Evolutionary conservation across 352 stramenopile species (phyloP).

Genomic region (Phytopythium litorale): DNA sequence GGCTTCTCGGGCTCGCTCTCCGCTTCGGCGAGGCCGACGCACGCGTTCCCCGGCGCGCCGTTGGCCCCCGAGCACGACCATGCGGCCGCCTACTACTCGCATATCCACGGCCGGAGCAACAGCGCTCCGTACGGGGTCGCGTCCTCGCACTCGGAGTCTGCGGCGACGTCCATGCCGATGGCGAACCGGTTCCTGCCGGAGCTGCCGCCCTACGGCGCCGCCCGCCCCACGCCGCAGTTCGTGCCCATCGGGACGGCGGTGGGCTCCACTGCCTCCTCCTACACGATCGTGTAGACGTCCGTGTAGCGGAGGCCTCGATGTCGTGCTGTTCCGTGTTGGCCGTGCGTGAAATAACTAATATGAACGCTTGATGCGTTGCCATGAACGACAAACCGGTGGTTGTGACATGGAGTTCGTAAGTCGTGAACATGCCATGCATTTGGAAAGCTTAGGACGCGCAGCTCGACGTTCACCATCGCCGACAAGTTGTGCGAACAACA

Average conservation of each 20-base stretch:
- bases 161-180: background rate
- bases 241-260: background rate
- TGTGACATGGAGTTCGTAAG: no score
- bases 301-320: no score
- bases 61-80: background rate
- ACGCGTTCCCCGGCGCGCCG: background rate
- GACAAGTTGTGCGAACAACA: background rate
- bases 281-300: background rate
- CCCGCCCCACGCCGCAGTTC: background rate
- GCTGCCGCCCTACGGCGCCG: background rate
- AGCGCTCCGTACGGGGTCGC: background rate
- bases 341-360: background rate
- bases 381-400: no score
- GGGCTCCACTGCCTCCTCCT: background rate
- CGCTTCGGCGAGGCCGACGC: background rate
- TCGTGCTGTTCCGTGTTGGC: background rate
- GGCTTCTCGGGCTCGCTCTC: background rate
- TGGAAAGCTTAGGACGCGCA: no score
- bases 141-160: background rate
- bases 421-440: no score
- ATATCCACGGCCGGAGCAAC: background rate
- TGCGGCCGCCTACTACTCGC: background rate
- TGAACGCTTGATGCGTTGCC: background rate
- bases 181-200: background rate
- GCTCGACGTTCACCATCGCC: no score